Base-by-base conservation (phyloP, 257 asterid species). In the Ehretia macrophylla region DNA sequence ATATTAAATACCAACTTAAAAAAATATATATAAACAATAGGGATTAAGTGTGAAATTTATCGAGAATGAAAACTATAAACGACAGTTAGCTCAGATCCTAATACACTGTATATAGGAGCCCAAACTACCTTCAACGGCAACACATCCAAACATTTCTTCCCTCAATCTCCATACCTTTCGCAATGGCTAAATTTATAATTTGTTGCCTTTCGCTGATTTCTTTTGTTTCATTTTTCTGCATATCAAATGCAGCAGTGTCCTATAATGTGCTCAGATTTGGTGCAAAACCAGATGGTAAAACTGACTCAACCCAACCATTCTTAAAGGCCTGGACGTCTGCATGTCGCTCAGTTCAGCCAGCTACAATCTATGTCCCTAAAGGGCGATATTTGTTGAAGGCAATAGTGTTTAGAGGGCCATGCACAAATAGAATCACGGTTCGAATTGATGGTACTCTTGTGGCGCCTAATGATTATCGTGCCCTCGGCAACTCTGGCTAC, bases 311-410 rank as follows among this genome's bases (percentile, higher is more conserved):
- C 0, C 17, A 59, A 8, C 73, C 87, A 0, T 86, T 84, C 62
- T 80, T 68, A 37, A 74, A 81, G 1, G 69, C 97, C 0, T 86
- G 97, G 97, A 59, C 10, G 65, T 81, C 85, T 0, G 95, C 97
- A 0, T 86, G 97, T 68, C 58, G 67, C 52, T 89, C 95, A 1
- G 60, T 40, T 50, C 50, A 51, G 0, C 86, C 94, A 22, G 76
- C 85, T 4, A 52, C 74, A 0, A 81, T 89, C 0, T 77, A 82
- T 18, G 87, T 86, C 22, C 94, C 95, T 0, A 54, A 71, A 0
- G 94, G 94, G 55, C 68, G 63, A 0, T 86, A 55, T 74, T 19
- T 82, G 80, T 27, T 89, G 2, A 68, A 67, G 59, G 0, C 76
- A 0, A 55, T 83, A 0, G 48, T 71, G 10, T 86, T 89, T 38